Evolutionary conservation across 306 rosid genomes (phyloP).

Genomic region (Ammopiptanthus mongolicus): DNA sequence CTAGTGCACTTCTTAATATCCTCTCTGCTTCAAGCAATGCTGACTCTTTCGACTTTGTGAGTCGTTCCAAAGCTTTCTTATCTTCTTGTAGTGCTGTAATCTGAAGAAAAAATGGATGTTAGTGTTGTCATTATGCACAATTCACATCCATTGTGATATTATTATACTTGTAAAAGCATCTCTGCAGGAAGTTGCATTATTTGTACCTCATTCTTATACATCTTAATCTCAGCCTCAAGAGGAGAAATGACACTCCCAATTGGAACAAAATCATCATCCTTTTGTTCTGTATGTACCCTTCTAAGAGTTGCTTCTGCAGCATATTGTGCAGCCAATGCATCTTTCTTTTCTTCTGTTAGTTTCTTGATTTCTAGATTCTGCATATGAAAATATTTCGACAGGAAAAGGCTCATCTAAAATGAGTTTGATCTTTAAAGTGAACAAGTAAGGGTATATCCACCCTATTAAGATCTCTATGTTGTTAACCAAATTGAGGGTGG

Average conservation of each 20-base stretch:
- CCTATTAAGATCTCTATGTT: too few relatives aligned
- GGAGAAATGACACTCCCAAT: slow-evolving; percentile 73
- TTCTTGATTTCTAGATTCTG: slow-evolving; percentile 88
- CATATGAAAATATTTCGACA: slow-evolving; percentile 20
- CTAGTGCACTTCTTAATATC: slow-evolving; percentile 76
- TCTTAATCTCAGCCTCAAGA: slow-evolving; percentile 87
- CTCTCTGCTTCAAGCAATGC: slow-evolving; percentile 92
- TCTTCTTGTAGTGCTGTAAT: slow-evolving; percentile 74
- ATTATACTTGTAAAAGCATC: background rate
- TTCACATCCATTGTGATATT: background rate
- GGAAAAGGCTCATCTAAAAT: too few relatives aligned
- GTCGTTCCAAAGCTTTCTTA: slow-evolving; percentile 80
- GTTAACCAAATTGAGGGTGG: too few relatives aligned
- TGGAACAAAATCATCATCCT: slow-evolving; percentile 62
- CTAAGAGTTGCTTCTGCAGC: slow-evolving; percentile 90
- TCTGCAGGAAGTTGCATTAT: background rate
- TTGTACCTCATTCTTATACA: slow-evolving; percentile 71
- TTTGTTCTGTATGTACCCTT: slow-evolving; percentile 59
- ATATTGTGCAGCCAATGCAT: slow-evolving; percentile 81
- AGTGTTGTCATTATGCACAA: background rate
- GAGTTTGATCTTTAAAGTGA: too few relatives aligned
- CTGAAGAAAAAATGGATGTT: slow-evolving; percentile 31
- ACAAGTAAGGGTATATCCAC: too few relatives aligned
- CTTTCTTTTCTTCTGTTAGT: slow-evolving; percentile 62
- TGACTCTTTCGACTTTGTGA: slow-evolving; percentile 72